Base-by-base conservation (phyloP, 768 basidiomycete genomes). In the Tylopilus sp. region DNA sequence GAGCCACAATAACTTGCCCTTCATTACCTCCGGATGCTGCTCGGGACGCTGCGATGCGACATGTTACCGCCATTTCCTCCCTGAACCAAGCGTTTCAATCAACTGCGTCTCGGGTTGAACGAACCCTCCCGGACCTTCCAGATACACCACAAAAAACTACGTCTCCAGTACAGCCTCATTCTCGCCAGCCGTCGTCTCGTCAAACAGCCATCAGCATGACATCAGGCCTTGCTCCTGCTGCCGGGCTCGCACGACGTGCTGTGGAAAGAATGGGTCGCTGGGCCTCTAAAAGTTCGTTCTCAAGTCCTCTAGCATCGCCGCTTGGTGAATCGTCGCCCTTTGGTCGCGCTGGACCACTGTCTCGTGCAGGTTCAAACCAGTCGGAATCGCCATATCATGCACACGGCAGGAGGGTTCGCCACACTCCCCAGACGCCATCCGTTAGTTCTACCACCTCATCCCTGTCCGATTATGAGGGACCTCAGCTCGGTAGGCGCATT, bases 181-280 rank as follows among this genome's bases (percentile, higher is more conserved):
- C 51, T 48, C 53, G 64, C 24, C 64, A 69, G 38, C 68, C 72
- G 12, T 71, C 74, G 25, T 71, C 79, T 55, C 72, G 85, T 21
- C 85, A 83, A 62, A 83, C 85, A n/a, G 80, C 88, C 17, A 78
- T 89, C 56, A 89, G 87, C 60, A 83, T 90, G 73, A 81, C 85
- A 3, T 78, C 76, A 34, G 78, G 83, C 37, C 76, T 88, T 44
- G 83, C 83, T 3, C 86, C 87, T 25, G 85, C 84, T 21, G 86
- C 86, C 17, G 87, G 87, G 10, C 76, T 88, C 10, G 89, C 87
- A 11, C 85, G 84, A 63, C 79, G 85, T 52, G 87, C 89, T 4
- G 87, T 87, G 4, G 88, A 89, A 71, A 86, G 82, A 68, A 81
- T 90, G 75, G 84, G 84, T 34, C 78, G 82, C 21, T 84, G 78